A percentile compares a stretch with the other conserved stretches of the same genome.
Evolutionary conservation across 23 red algal species (phyloP).

Genomic region (Chondrus crispus): DNA sequence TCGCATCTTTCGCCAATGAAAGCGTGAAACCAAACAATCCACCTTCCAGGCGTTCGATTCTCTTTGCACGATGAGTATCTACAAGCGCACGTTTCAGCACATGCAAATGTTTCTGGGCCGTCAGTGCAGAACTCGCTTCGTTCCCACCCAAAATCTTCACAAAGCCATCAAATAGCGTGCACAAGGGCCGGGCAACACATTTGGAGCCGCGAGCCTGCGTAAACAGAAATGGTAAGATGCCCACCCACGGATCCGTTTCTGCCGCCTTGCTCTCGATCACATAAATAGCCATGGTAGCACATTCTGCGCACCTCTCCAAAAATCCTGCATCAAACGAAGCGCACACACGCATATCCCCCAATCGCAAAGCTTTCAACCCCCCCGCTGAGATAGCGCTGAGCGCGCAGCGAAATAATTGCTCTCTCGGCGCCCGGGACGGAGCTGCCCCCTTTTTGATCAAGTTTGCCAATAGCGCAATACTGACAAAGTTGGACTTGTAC

Average conservation of each 20-base stretch:
- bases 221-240: conserved; percentile 42
- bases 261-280: conserved; percentile 27
- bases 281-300: not conserved
- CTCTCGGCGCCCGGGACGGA: conserved; percentile 20
- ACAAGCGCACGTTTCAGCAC: conserved; percentile 24
- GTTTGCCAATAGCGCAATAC: conserved; percentile 18
- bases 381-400: conserved; percentile 10
- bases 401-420: conserved; percentile 46
- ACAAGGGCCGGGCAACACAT: conserved; percentile 16
- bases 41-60: conserved; percentile 1
- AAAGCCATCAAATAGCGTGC: conserved; percentile 60
- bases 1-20: not conserved
- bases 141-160: not conserved
- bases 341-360: conserved; percentile 13
- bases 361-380: not conserved
- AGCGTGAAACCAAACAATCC: conserved; percentile 43
- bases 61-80: conserved; percentile 24
- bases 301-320: not conserved
- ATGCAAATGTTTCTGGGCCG: not conserved
- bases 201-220: conserved; percentile 37
- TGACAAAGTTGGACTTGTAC: conserved; percentile 14
- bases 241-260: conserved; percentile 47
- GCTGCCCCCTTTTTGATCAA: conserved; percentile 1
- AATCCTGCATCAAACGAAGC: not conserved
- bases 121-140: not conserved